Conservation (phyloP, 345 rosid species). For the Boechera divaricarpa region DNA sequence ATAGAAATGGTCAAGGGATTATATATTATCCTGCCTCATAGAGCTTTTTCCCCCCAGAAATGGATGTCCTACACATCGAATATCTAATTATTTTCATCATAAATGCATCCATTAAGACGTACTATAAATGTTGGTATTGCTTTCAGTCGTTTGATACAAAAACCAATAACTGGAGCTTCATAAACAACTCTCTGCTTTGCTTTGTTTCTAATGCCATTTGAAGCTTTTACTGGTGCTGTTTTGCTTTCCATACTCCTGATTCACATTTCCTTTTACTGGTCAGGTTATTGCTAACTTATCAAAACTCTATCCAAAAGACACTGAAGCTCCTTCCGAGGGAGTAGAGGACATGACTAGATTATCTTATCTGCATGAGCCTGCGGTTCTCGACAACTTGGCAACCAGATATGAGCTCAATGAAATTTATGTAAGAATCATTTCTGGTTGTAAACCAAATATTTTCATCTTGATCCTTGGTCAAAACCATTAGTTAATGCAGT, state of each 20-base stretch:
- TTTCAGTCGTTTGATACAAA: slow-evolving; percentile 11
- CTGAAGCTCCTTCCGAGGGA: slow-evolving; percentile 70
- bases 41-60: not conserved
- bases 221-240: slow-evolving; percentile 18
- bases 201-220: slow-evolving; percentile 1
- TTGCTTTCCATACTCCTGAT: slow-evolving; percentile 26
- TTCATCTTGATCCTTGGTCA: slow-evolving; percentile 36
- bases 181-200: not conserved
- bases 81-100: not conserved
- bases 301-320: slow-evolving; percentile 62
- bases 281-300: slow-evolving; percentile 66
- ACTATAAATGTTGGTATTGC: not conserved
- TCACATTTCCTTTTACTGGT: slow-evolving; percentile 19
- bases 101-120: not conserved
- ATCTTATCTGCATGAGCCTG: slow-evolving; percentile 87
- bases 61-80: not conserved
- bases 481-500: slow-evolving; percentile 39
- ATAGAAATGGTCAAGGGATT: slow-evolving; percentile 13
- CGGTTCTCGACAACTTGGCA: slow-evolving; percentile 72
- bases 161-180: not conserved
- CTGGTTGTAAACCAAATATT: slow-evolving; percentile 29
- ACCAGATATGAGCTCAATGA: slow-evolving; percentile 63
- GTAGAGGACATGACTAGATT: slow-evolving; percentile 93
- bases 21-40: not conserved
- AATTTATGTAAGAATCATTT: slow-evolving; percentile 70